A percentile compares a stretch with the other conserved stretches of the same genome.
Evolutionary conservation across 176 grass and related monocot species (phyloP).

Genomic region (Ensete glaucum): DNA sequence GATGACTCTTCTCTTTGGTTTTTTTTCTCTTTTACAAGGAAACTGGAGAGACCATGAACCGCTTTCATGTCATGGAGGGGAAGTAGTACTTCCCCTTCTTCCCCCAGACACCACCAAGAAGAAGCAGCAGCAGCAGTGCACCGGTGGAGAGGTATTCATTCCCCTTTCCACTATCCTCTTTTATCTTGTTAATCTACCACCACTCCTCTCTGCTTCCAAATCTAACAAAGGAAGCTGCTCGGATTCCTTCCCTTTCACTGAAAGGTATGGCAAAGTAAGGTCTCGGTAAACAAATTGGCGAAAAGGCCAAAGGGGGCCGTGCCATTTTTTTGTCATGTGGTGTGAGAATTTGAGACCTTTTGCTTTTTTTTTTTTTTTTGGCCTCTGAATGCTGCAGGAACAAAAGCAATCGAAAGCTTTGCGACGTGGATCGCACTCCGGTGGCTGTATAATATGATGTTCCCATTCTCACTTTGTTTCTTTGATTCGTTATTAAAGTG

Average conservation of each 20-base stretch:
- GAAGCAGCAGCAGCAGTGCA: too few relatives aligned
- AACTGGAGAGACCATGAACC: constrained; percentile 30
- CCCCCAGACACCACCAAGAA: too few relatives aligned
- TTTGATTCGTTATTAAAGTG: not conserved
- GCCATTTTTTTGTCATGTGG: not conserved
- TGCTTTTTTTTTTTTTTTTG: constrained; percentile 5
- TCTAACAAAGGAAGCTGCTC: constrained; percentile 16
- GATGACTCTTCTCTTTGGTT: constrained; percentile 8
- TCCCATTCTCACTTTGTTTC: not conserved
- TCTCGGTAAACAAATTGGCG: constrained; percentile 1
- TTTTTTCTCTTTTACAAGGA: constrained; percentile 29
- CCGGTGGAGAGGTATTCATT: constrained; percentile 42
- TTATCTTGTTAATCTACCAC: constrained; percentile 12
- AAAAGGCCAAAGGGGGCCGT: constrained; percentile 7
- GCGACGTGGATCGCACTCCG: constrained; percentile 57
- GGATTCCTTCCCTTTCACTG: constrained; percentile 22
- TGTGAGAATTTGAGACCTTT: constrained; percentile 10
- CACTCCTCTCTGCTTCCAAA: constrained; percentile 50
- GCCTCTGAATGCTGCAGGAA: constrained; percentile 29
- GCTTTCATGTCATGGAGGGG: not conserved
- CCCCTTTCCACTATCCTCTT: constrained; percentile 19
- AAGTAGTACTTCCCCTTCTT: not conserved
- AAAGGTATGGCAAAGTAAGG: not conserved
- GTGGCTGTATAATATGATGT: constrained; percentile 2
- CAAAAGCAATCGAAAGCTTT: constrained; percentile 38